A percentile compares a stretch with the other conserved stretches of the same genome.
These are phyloP conservation scores for Moelleriella libera DNA, from an alignment of 2,329 filamentous ascomycete species.

Conservation along the genomic window DNA sequence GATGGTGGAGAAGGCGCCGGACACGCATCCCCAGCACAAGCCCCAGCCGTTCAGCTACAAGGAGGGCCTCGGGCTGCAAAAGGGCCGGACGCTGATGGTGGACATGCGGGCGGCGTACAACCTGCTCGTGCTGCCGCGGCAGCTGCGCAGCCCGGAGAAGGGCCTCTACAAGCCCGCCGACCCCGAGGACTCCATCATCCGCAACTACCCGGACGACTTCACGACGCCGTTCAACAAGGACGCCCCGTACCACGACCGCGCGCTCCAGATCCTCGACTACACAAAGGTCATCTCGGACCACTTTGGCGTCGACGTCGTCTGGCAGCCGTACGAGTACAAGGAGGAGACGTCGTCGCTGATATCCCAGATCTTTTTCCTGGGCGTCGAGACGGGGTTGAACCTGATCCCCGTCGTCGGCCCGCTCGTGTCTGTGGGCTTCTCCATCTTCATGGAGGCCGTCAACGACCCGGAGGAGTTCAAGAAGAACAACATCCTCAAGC, in stretches of 20 bases:
- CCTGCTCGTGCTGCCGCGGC: not conserved
- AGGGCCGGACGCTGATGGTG: not conserved
- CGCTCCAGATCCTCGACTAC: not conserved
- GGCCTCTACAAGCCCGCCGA: not conserved
- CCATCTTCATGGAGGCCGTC: not conserved
- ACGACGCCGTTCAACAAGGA: not conserved
- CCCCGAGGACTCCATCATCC: not conserved
- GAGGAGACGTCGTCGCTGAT: not conserved
- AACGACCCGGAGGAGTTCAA: not conserved
- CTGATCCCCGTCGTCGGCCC: not conserved
- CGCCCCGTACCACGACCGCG: not conserved
- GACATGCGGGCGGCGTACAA: not conserved
- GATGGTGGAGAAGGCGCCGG: not conserved
- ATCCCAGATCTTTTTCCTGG: not conserved
- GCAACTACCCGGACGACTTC: not conserved
- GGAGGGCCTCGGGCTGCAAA: not conserved
- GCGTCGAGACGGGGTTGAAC: not conserved
- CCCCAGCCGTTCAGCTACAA: not conserved
- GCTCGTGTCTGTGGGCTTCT: not conserved
- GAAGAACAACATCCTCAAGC: not conserved
- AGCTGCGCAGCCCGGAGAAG: not conserved
- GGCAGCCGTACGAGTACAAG: not conserved
- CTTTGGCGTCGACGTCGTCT: not conserved
- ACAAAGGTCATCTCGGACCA: not conserved
- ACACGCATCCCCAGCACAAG: not conserved